phyloP scores from a whole-genome alignment of 495 filamentous ascomycete species.

The Acidiella bohemica region DNA sequence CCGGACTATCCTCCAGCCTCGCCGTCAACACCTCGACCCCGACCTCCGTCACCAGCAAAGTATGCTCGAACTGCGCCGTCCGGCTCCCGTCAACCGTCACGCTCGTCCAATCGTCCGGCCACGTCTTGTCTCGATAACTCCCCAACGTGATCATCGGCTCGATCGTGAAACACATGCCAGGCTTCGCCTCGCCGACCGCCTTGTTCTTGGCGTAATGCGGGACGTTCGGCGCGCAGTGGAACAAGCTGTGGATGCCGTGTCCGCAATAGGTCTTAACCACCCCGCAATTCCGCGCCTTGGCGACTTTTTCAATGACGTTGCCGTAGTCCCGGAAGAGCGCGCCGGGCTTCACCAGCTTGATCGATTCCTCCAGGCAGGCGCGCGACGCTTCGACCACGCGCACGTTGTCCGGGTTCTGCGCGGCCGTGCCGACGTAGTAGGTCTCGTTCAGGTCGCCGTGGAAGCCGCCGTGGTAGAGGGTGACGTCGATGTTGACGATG shows the following conservation, averaged over 20 bases:
- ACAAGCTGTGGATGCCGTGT: constrained; percentile 32
- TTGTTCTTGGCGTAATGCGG: constrained; percentile 37
- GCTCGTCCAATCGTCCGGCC: constrained; percentile 36
- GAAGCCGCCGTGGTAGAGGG: constrained; percentile 33
- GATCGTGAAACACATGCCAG: constrained; percentile 34
- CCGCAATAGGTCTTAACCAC: constrained; percentile 34
- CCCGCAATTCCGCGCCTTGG: constrained; percentile 27
- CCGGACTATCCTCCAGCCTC: constrained; percentile 64
- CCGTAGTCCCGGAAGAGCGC: constrained; percentile 31
- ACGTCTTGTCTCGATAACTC: constrained; percentile 31
- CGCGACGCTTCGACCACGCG: constrained; percentile 30
- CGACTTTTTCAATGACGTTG: constrained; percentile 31
- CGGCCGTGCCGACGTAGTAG: constrained; percentile 32
- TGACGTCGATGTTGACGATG: constrained; percentile 34
- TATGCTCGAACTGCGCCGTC: constrained; percentile 57
- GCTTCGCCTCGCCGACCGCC: constrained; percentile 31
- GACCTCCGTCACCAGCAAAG: constrained; percentile 80
- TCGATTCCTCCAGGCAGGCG: constrained; percentile 29
- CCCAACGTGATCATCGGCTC: constrained; percentile 35
- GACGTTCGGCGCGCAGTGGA: constrained; percentile 32
- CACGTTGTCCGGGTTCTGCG: constrained; percentile 28
- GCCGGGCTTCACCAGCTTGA: constrained; percentile 33
- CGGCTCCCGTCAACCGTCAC: constrained; percentile 29
- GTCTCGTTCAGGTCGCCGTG: constrained; percentile 35
- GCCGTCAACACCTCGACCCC: constrained; percentile 91